phyloP scores from a whole-genome alignment of 1,284 basidiomycete species.

The Fomes fomentarius region DNA sequence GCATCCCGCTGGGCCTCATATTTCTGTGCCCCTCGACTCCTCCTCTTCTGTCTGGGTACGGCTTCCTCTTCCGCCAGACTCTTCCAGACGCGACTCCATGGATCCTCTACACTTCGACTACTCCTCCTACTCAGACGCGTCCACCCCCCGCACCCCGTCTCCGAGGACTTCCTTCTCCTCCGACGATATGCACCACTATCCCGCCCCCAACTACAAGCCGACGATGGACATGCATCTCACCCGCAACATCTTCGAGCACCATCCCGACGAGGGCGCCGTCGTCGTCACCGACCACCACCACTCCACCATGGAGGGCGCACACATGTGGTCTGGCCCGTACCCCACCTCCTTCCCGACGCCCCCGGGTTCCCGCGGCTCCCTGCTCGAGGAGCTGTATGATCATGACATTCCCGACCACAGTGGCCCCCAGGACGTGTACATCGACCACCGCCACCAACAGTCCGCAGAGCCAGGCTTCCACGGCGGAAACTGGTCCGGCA shows the following conservation, averaged over 20 bases:
- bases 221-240: conserved; percentile 48
- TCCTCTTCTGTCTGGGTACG: conserved; percentile 14
- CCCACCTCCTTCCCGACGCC: conserved; percentile 38
- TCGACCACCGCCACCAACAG: conserved; percentile 39
- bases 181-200: conserved; percentile 43
- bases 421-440: conserved; percentile 37
- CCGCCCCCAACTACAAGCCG: conserved; percentile 43
- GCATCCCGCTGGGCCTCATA: conserved; percentile 13
- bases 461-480: conserved; percentile 38
- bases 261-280: conserved; percentile 44
- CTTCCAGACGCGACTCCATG: conserved; percentile 42
- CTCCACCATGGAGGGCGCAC: conserved; percentile 35
- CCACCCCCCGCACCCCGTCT: conserved; percentile 72
- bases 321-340: conserved; percentile 36
- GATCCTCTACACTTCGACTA: conserved; percentile 66
- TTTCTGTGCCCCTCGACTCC: conserved; percentile 17
- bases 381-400: conserved; percentile 70
- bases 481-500: conserved; percentile 35
- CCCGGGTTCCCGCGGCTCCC: conserved; percentile 48
- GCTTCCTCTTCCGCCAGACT: conserved; percentile 26
- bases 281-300: conserved; percentile 38
- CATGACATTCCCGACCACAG: conserved; percentile 47
- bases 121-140: conserved; percentile 62
- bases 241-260: conserved; percentile 54
- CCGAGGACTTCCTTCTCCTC: conserved; percentile 46